A percentile compares a stretch with the other conserved stretches of the same genome.
phyloP scores from a whole-genome alignment of 768 basidiomycete species.

The Kwoniella heveanensis region DNA sequence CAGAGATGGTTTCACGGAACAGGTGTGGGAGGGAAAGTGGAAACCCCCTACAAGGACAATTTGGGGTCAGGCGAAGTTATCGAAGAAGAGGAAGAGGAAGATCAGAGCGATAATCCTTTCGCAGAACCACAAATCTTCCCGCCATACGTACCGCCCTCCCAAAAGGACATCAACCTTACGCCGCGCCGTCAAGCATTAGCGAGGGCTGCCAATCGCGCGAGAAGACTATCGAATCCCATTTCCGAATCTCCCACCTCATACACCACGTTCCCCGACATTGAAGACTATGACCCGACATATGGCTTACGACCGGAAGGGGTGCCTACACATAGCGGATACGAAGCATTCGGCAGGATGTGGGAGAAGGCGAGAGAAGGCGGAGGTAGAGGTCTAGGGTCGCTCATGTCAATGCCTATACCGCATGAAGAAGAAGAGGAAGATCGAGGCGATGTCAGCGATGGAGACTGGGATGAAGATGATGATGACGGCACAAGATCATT shows the following conservation, averaged over 20 bases:
- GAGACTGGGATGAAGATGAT: conserved; percentile 29
- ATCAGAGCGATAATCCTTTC: conserved; percentile 30
- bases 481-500: conserved; percentile 34
- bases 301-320: conserved; percentile 89
- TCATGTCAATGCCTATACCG: conserved; percentile 37
- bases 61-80: conserved; percentile 11
- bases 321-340: conserved; percentile 79
- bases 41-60: conserved; percentile 72
- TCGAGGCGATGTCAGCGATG: conserved; percentile 22
- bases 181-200: conserved; percentile 31
- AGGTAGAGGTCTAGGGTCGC: conserved; percentile 58
- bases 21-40: conserved; percentile 67
- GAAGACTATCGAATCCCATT: conserved; percentile 32
- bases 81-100: conserved; percentile 36
- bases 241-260: conserved; percentile 53
- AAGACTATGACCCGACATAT: conserved; percentile 94
- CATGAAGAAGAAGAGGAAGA: conserved; percentile 58
- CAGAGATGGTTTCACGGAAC: conserved; percentile 78
- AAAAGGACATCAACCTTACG: conserved; percentile 28
- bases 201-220: conserved; percentile 20
- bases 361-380: conserved; percentile 52
- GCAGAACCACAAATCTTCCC: conserved; percentile 52
- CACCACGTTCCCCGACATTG: conserved; percentile 66
- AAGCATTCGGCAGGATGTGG: conserved; percentile 72
- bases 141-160: conserved; percentile 32